Evolutionary conservation across 1,284 basidiomycete species (phyloP), one percentile per base, ranked within the genome.

Genomic region (Trametes polyzona): DNA sequence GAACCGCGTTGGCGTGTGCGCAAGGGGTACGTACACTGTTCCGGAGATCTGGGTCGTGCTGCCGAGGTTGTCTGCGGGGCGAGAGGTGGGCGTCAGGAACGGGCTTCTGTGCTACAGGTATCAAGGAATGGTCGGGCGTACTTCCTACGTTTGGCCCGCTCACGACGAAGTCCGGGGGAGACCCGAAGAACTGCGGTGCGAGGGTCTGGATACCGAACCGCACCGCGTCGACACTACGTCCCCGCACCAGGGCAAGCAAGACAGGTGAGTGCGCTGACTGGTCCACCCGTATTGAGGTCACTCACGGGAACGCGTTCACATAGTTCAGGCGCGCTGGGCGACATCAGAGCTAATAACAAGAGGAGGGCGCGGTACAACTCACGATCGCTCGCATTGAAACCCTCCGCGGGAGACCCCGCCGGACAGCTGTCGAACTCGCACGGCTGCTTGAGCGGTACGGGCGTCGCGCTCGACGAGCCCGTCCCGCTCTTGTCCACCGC

Each of bases 131-230:
- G 10, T 35, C 9, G 14, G 30, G 65, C 74, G 71, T 58, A 78
- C 77, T 75, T 46, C 81, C 80, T 11, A 83, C 74, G 63, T 84
- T 83, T 0, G 77, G 76, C 0, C 82, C 83, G 58, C 75, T 75
- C 14, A 84, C 71, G 12, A 82, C 76, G 29, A 84, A 71, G 55
- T 83, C 81, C 0, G 82, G 81, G n/a, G 63, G 59, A 11, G 67
- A 62, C 8, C 74, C 73, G 29, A 80, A 78, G 65, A 79, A 73
- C 39, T 73, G 62, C 0, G 78, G 78, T 1, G 79, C 70, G 4
- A 82, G 69, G 0, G 75, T 78, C 63, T 82, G 73, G 27, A 82
- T 79, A 0, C 79, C 81, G 61, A 71, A 77, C 11, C 70, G 67
- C 10, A 75, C 77, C 2, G 80, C 65, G 58, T 80, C 78, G 11